phyloP scores from a whole-genome alignment of 192 early-diverging fungal species.

The Geranomyces variabilis region DNA sequence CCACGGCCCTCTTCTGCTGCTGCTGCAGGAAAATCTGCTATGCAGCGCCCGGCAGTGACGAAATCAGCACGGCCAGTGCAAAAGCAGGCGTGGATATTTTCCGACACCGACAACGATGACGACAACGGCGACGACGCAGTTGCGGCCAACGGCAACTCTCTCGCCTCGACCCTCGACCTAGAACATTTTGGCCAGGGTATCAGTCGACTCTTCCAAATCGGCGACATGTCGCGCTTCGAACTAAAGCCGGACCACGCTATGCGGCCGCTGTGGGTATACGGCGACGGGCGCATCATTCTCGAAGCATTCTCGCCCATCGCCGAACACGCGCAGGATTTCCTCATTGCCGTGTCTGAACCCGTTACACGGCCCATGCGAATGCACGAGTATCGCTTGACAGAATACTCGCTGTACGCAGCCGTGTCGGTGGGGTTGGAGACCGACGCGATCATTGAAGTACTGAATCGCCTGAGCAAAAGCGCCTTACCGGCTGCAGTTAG shows the following conservation, averaged over 20 bases:
- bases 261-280: slow-evolving; percentile 89
- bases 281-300: slow-evolving; percentile 81
- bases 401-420: slow-evolving; percentile 96
- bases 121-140: no score
- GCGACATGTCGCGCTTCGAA: not conserved
- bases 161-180: not conserved
- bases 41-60: no score
- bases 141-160: not conserved
- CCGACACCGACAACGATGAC: no score
- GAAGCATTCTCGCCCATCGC: slow-evolving; percentile 98
- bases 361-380: slow-evolving; percentile 57
- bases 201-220: slow-evolving; percentile 6
- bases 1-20: no score
- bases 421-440: slow-evolving; percentile 92
- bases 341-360: slow-evolving; percentile 91
- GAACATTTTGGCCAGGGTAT: slow-evolving; percentile 3
- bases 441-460: slow-evolving; percentile 86
- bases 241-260: slow-evolving; percentile 88
- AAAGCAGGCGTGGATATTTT: no score
- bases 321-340: slow-evolving; percentile 93
- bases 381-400: slow-evolving; percentile 94
- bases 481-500: slow-evolving; percentile 69
- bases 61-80: no score
- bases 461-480: slow-evolving; percentile 88
- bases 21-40: no score